Evolutionary conservation across 345 rosid species (phyloP).

Genomic region (Bruguiera sexangula): DNA sequence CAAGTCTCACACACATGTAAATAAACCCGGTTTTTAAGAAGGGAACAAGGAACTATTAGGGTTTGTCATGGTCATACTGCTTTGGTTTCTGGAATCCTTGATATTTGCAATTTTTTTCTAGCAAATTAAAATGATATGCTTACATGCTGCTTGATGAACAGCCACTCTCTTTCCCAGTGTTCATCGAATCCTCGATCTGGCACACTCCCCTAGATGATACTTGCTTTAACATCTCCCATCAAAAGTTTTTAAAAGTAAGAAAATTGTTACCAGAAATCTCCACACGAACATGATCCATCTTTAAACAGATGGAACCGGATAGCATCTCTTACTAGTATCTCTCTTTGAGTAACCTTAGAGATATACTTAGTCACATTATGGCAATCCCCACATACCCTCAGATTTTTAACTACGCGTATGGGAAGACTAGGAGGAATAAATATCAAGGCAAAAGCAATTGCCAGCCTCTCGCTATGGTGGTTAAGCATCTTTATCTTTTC

Average conservation of each 20-base stretch:
- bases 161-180: neutral
- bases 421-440: constrained; percentile 64
- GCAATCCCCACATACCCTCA: constrained; percentile 90
- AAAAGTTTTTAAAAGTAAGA: constrained; percentile 10
- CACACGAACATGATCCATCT: constrained; percentile 90
- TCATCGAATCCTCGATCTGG: constrained; percentile 4
- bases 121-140: neutral
- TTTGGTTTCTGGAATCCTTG: too few species aligned
- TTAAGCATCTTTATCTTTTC: constrained; percentile 78
- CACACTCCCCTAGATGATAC: neutral
- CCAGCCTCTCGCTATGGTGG: constrained; percentile 88
- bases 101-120: too few species aligned
- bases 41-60: neutral
- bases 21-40: neutral
- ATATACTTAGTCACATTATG: constrained; percentile 85
- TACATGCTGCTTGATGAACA: neutral
- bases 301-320: constrained; percentile 80
- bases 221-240: neutral
- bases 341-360: constrained; percentile 76
- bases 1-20: neutral
- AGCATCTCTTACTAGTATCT: constrained; percentile 88
- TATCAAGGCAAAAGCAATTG: constrained; percentile 84
- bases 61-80: neutral
- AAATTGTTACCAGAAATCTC: constrained; percentile 82
- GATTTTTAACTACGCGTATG: constrained; percentile 72